Evolutionary conservation across 345 rosid species (phyloP).

Genomic region (Raphanus raphanistrum): DNA sequence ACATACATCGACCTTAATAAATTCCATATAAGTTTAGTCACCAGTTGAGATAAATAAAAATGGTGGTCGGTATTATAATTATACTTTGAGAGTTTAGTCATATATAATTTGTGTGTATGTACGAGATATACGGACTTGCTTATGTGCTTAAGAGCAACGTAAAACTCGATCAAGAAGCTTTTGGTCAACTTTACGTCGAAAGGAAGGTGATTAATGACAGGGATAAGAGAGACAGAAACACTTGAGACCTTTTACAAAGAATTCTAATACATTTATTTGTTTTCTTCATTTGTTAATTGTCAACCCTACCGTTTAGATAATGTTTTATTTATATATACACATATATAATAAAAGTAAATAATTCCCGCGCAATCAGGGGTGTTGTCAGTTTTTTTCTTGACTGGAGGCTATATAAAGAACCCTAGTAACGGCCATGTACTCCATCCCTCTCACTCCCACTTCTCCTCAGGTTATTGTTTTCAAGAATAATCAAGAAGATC

Average conservation of each 20-base stretch:
- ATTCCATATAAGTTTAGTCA: not conserved
- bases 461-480: not conserved
- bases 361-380: slow-evolving; percentile 28
- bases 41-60: not conserved
- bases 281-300: slow-evolving; percentile 10
- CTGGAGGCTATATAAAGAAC: slow-evolving; percentile 21
- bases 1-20: not conserved
- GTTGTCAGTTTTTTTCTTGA: not conserved
- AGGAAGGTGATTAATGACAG: not conserved
- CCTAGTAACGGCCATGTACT: not conserved
- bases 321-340: not conserved
- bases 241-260: not conserved
- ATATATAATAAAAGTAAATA: not conserved
- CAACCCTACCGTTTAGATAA: slow-evolving; percentile 27
- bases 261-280: not conserved
- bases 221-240: not conserved
- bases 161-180: slow-evolving; percentile 8
- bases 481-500: not conserved
- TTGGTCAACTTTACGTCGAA: not conserved
- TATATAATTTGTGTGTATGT: not conserved
- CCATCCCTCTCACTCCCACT: not conserved
- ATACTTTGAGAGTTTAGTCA: not conserved
- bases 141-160: not conserved
- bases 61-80: not conserved
- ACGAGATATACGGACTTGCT: not conserved